Base-by-base conservation (phyloP, 2,329 filamentous ascomycete genomes). In the Triangularia verruculosa region DNA sequence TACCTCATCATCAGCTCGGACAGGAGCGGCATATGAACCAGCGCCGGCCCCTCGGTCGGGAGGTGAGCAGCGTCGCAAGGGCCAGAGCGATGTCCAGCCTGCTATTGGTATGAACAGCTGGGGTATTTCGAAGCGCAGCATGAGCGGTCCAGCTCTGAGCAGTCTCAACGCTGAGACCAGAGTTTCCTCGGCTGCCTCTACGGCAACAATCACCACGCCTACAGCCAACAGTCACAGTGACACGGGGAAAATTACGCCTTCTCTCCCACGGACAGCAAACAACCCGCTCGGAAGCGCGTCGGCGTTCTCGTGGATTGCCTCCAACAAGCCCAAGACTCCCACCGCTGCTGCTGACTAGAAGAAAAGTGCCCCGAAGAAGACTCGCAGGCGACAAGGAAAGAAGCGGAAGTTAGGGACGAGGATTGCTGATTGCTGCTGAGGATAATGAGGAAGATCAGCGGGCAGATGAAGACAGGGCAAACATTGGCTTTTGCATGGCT, bases 281-380 rank as follows among this genome's bases (percentile, higher is more conserved):
- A 72, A 98, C 72, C 94, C 95, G 0, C 86, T 97, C 17, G 94
- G 94, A 8, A 91, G 91, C n/a, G 94, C 91, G 13, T 95, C 92
- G 64, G 94, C 94, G 2, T 98, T 98, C 78, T 89, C 91, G 12
- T 98, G 93, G 93, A 89, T 97, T 80, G 39, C 39, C 8, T 47
- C 39, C n/a, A 47, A 47, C n/a, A 82, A 82, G 70, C 76, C 80
- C 54, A 79, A 79, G 70, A 72, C 77, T 11, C 72, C 78, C 2
- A 72, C 78, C 9, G 69, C 76, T 4, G 67, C 74, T 24, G 74
- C 74, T 6, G 75, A 78, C 52, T 77, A 66, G 61, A 3, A 17
- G 30, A 24, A 25, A 20, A 34, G 32, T 20, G 56, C 27, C 7
- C 32, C 15, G 56, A 58, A 11, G 56, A 47, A 24, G 34, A 56